Conservation (phyloP, 441 rosid genomes). For the Pelargonium myrrhifolium region DNA sequence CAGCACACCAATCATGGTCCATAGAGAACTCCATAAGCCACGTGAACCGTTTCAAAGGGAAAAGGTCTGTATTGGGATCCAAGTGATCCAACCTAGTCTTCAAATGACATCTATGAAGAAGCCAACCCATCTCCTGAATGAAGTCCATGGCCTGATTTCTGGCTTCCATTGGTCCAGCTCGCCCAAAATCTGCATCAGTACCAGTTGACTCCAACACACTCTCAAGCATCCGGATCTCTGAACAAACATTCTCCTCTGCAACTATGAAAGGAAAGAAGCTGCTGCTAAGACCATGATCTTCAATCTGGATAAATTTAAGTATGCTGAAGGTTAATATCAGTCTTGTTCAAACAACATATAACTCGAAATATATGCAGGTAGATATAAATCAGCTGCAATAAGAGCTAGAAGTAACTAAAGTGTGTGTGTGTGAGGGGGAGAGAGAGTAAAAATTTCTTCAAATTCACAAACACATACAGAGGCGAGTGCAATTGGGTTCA, state of each 20-base stretch:
- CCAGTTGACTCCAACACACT: conserved; percentile 47
- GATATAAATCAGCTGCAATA: conserved; percentile 5
- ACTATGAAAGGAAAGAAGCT: conserved; percentile 90
- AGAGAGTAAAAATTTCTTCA: too few species aligned
- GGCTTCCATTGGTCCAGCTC: conserved; percentile 32
- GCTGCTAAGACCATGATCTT: conserved; percentile 67
- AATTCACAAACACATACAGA: too few species aligned
- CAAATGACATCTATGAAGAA: conserved; percentile 66
- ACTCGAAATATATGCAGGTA: background rate
- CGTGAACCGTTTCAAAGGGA: conserved; percentile 60
- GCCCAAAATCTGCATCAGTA: conserved; percentile 34
- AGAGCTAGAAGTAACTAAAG: background rate
- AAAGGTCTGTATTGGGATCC: conserved; percentile 51
- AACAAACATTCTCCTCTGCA: conserved; percentile 68
- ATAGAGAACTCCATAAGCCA: conserved; percentile 84
- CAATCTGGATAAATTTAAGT: conserved; percentile 50
- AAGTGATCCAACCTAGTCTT: conserved; percentile 44
- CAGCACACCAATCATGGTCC: conserved; percentile 92
- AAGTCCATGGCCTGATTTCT: conserved; percentile 72
- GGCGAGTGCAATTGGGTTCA: background rate
- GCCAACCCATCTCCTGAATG: conserved; percentile 89
- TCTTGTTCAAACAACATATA: background rate
- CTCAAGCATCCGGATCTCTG: conserved; percentile 77
- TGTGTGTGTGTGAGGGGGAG: background rate
- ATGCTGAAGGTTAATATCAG: conserved; percentile 9